Evolutionary conservation across 768 basidiomycete genomes (phyloP).

Genomic region (Xerocomus brunneocitrinus): DNA sequence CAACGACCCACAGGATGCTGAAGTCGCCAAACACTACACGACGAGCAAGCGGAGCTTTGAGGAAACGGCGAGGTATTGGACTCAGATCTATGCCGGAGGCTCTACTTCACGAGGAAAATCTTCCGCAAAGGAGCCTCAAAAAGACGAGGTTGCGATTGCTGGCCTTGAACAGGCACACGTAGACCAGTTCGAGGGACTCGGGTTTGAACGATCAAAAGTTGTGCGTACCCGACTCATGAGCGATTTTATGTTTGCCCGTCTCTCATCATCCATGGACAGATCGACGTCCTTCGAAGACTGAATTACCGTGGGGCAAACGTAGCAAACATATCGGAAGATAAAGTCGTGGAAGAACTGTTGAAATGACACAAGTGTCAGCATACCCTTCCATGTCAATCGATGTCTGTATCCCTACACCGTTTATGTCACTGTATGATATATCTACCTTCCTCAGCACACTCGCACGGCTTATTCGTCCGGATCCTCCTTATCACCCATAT

Average conservation of each 20-base stretch:
- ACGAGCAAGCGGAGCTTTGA: constrained; percentile 85
- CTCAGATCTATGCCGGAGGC: constrained; percentile 84
- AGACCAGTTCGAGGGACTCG: constrained; percentile 75
- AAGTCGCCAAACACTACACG: constrained; percentile 96
- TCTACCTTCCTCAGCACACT: constrained; percentile 16
- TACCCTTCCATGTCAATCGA: constrained; percentile 25
- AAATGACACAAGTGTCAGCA: constrained; percentile 39
- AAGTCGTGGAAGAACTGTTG: constrained; percentile 81
- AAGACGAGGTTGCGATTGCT: constrained; percentile 58
- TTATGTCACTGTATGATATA: constrained; percentile 21
- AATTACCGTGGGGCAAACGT: constrained; percentile 87
- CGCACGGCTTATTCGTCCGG: constrained; percentile 12
- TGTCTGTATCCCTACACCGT: constrained; percentile 22
- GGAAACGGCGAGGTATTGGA: constrained; percentile 92
- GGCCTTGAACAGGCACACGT: constrained; percentile 83
- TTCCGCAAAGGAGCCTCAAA: constrained; percentile 28
- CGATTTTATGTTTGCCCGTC: background rate
- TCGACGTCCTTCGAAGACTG: constrained; percentile 80
- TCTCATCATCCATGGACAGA: constrained; percentile 41
- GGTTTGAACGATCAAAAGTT: constrained; percentile 80
- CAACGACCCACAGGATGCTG: constrained; percentile 95
- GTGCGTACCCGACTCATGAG: constrained; percentile 46
- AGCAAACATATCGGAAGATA: constrained; percentile 74
- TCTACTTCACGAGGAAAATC: constrained; percentile 44
- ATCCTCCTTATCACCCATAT: constrained; percentile 10